A percentile compares a stretch with the other conserved stretches of the same genome.
These are phyloP conservation scores for Podospora tetraspora DNA, from an alignment of 495 filamentous ascomycete genomes.

Conservation along the genomic window DNA sequence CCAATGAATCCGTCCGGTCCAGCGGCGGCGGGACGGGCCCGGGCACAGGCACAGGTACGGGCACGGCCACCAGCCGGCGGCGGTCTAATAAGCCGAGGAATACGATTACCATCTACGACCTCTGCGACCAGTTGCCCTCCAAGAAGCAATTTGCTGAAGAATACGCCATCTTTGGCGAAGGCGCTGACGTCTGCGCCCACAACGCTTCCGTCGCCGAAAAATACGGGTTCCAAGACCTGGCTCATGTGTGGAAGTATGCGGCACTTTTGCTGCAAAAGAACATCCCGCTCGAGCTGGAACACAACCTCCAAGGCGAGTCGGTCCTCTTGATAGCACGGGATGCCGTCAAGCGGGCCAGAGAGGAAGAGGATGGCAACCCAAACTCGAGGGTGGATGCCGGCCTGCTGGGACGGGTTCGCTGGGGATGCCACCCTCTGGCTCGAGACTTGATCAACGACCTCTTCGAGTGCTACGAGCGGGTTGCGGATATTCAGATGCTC, in stretches of 20 bases:
- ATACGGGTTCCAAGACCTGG: slow-evolving; percentile 67
- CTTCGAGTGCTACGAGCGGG: slow-evolving; percentile 72
- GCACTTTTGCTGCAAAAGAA: slow-evolving; percentile 70
- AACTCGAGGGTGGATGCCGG: slow-evolving; percentile 16
- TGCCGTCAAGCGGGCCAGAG: slow-evolving; percentile 46
- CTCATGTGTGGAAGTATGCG: slow-evolving; percentile 78
- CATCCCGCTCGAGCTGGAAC: slow-evolving; percentile 59
- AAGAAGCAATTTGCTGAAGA: slow-evolving; percentile 68
- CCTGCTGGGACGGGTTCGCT: slow-evolving; percentile 65
- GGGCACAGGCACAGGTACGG: slow-evolving; percentile 50
- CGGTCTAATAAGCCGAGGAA: slow-evolving; percentile 45
- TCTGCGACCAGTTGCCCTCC: slow-evolving; percentile 64
- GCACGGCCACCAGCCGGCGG: slow-evolving; percentile 40
- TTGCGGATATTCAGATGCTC: slow-evolving; percentile 86
- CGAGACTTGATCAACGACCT: slow-evolving; percentile 62
- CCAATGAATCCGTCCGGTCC: slow-evolving; percentile 44
- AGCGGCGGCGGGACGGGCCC: slow-evolving; percentile 47
- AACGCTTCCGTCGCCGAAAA: slow-evolving; percentile 74
- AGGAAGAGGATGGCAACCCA: slow-evolving; percentile 25
- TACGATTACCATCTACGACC: slow-evolving; percentile 63
- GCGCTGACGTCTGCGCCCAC: slow-evolving; percentile 69
- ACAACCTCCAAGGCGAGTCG: slow-evolving; percentile 43
- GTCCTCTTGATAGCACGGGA: slow-evolving; percentile 59
- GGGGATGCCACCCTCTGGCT: slow-evolving; percentile 81
- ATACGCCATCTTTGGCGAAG: slow-evolving; percentile 81